Evolutionary conservation across 495 filamentous ascomycete genomes (phyloP).

Genomic region (Jackrogersella multiformis): DNA sequence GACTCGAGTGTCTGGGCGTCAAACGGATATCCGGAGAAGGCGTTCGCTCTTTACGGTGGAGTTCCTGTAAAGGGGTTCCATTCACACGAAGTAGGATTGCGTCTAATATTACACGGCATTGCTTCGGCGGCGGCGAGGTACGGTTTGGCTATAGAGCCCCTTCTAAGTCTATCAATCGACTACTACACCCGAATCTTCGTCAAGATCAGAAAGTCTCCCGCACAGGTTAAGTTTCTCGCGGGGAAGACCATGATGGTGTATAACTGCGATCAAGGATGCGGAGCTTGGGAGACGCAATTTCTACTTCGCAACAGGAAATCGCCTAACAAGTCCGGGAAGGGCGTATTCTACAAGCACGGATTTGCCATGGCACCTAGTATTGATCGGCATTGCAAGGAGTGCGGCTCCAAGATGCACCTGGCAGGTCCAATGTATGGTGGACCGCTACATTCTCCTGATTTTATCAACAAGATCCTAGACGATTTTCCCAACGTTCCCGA

Average conservation of each 20-base stretch:
- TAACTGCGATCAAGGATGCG: constrained; percentile 88
- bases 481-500: constrained; percentile 68
- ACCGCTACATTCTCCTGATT: constrained; percentile 82
- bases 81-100: constrained; percentile 88
- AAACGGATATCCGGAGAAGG: constrained; percentile 90
- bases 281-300: constrained; percentile 82
- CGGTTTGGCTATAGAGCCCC: constrained; percentile 88
- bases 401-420: constrained; percentile 84
- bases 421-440: constrained; percentile 95
- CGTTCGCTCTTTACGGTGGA: constrained; percentile 90
- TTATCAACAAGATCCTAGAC: constrained; percentile 78
- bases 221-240: constrained; percentile 85
- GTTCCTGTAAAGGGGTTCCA: constrained; percentile 81
- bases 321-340: constrained; percentile 72
- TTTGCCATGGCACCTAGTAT: constrained; percentile 73
- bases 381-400: constrained; percentile 75
- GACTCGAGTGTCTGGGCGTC: constrained; percentile 95
- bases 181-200: constrained; percentile 95
- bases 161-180: constrained; percentile 92
- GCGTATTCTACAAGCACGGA: constrained; percentile 75
- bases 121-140: constrained; percentile 83
- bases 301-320: constrained; percentile 71
- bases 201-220: constrained; percentile 77
- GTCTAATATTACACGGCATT: constrained; percentile 82
- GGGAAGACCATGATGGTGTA: constrained; percentile 94